phyloP scores from a whole-genome alignment of 306 rosid genomes.

The Lithocarpus polystachyus region DNA sequence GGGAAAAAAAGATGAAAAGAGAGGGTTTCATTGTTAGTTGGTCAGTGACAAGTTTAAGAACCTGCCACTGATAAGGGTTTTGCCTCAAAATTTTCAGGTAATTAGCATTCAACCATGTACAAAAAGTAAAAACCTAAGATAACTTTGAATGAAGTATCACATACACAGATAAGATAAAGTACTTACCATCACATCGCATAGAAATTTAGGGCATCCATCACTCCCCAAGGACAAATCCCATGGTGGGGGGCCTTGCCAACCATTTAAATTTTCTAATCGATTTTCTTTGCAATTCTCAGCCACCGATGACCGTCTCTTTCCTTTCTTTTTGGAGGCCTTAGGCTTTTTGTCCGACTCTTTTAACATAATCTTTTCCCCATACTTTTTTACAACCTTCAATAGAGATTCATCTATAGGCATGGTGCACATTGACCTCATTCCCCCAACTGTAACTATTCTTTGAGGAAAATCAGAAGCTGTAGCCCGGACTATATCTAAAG shows the following conservation, averaged over 20 bases:
- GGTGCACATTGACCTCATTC: constrained; percentile 30
- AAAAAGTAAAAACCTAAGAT: background rate
- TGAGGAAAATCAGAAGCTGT: constrained; percentile 45
- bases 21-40: constrained; percentile 1
- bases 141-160: constrained; percentile 6
- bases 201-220: constrained; percentile 79
- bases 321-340: constrained; percentile 51
- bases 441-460: constrained; percentile 36
- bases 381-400: constrained; percentile 52
- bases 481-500: constrained; percentile 56
- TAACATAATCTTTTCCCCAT: constrained; percentile 60
- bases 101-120: constrained; percentile 20
- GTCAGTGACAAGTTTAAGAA: constrained; percentile 1
- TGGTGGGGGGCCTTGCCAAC: constrained; percentile 65
- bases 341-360: constrained; percentile 67
- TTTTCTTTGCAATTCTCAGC: constrained; percentile 43
- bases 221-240: constrained; percentile 75
- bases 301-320: constrained; percentile 42
- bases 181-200: constrained; percentile 89
- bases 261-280: constrained; percentile 43
- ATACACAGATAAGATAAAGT: constrained; percentile 14
- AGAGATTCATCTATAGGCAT: constrained; percentile 64
- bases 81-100: background rate
- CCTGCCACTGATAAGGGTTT: background rate
- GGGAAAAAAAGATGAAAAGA: constrained; percentile 7